Base-by-base conservation (phyloP, 1,284 basidiomycete species). In the Ustilago shanxiensis region DNA sequence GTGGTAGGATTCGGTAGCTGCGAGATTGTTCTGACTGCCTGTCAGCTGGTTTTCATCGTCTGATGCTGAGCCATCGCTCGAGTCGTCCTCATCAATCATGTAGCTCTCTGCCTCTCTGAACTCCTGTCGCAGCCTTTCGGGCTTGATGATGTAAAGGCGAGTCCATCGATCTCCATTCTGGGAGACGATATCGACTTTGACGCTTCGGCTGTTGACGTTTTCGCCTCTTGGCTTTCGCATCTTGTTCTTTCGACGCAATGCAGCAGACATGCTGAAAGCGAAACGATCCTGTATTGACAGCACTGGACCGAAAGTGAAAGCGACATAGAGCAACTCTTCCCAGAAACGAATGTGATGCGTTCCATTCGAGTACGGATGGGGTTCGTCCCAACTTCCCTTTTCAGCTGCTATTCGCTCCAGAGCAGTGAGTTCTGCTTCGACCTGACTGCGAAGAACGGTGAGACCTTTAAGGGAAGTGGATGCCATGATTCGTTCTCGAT, bases 41-140 rank as follows among this genome's bases (percentile, higher is more conserved):
- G 47, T 18, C 22, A 51, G 56, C 7, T 57, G 54, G 2, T 54
- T 33, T 10, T 50, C 63, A 11, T 64, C 61, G 9, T 70, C 74
- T 8, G 60, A 66, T 1, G 57, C 62, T 16, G 73, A 63, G 35
- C 53, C 57, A 16, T 57, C 47, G 24, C 47, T 49, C 16, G 47
- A 66, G n/a, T 58, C 55, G 10, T 49, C 16, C 7, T 67, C 45
- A 26, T 66, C 65, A 45, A 66, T 66, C 60, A 80, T 65, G 51
- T 77, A 78, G 54, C 79, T 80, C 54, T 82, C 80, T 2, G 80
- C 79, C 50, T 77, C 77, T 47, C 80, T 55, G 37, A 82, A 80
- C 67, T 82, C 80, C 22, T 77, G 65, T 7, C 79, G 60, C 10
- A 82, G 45, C 18, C 59, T 53, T 10, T 69, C 61, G 13, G 70